A percentile compares a stretch with the other conserved stretches of the same genome.
These are phyloP conservation scores for Cladosporium sp. DNA, from an alignment of 2,329 filamentous ascomycete species.

Conservation along the genomic window DNA sequence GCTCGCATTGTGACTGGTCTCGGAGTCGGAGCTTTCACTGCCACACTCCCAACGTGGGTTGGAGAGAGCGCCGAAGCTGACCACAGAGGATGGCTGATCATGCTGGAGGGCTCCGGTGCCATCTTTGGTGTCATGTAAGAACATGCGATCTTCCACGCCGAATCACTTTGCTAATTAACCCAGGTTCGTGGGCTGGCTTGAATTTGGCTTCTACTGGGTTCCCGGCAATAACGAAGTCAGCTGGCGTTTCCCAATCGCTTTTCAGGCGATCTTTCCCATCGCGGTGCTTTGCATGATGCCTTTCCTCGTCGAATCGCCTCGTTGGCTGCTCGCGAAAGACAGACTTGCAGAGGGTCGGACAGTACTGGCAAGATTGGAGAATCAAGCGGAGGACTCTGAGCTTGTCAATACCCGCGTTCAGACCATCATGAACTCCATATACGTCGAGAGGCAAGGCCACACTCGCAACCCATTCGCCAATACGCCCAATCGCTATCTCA, in stretches of 20 bases:
- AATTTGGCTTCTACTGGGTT: constrained; percentile 22
- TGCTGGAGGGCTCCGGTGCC: constrained; percentile 19
- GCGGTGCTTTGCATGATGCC: constrained; percentile 31
- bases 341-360: constrained; percentile 19
- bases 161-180: constrained; percentile 27
- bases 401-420: constrained; percentile 17
- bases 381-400: constrained; percentile 20
- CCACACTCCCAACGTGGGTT: constrained; percentile 41
- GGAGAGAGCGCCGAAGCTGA: constrained; percentile 36
- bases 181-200: constrained; percentile 21
- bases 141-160: not conserved
- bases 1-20: constrained; percentile 50
- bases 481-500: constrained; percentile 23
- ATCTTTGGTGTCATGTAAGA: constrained; percentile 21
- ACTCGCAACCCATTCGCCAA: constrained; percentile 22
- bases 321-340: constrained; percentile 25
- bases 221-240: constrained; percentile 18
- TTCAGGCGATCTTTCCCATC: constrained; percentile 41
- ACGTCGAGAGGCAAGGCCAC: constrained; percentile 20
- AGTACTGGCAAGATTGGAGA: constrained; percentile 26
- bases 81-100: constrained; percentile 18
- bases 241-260: constrained; percentile 38
- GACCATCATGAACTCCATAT: constrained; percentile 20
- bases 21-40: constrained; percentile 37
- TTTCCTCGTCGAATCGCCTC: constrained; percentile 27